Evolutionary conservation across 2,329 filamentous ascomycete genomes (phyloP), one percentile per base, ranked within the genome.

Genomic region (Colletotrichum sp.): DNA sequence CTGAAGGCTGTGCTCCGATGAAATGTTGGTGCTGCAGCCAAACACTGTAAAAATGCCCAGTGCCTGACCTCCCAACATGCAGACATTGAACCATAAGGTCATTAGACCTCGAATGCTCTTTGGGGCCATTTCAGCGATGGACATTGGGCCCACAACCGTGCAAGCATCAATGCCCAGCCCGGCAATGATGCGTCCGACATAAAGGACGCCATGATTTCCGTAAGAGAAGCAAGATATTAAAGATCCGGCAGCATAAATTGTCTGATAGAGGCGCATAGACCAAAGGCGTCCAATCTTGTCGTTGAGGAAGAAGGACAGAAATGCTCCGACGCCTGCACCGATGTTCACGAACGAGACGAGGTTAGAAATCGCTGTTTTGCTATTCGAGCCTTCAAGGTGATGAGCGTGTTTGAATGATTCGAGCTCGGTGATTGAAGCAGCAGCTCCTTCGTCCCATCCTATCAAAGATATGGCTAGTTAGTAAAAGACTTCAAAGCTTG

Each of bases 251-350:
- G 82, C 80, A 77, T 80, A 85, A 30, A 66, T 13, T 24, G 30
- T 26, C 13, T 66, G 64, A 26, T 66, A 66, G n/a, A 66, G 38
- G 12, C 64, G 21, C 36, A 66, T 66, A 1, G 36, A 66, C 64
- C 64, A 24, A 61, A 84, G 78, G 21, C 73, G 18, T 2, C 85
- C 85, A 21, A 86, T 80, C 9, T 80, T 78, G 72, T 87, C 79
- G 78, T 85, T 88, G 86, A 85, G 73, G 77, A 85, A 84, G 77
- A 84, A 86, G 12, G 83, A 83, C 3, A 83, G 67, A 12, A 71
- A 78, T 3, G 83, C 48, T 38, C 75, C 68, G 13, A 76, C 43
- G 62, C 60, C 68, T 16, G 56, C 66, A 12, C 76, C 76, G 8
- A 86, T 77, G 71, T 85, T 78, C n/a, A 80, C 79, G 26, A 85